Conservation (phyloP, 2,329 filamentous ascomycete species). For the Coniella vitis region DNA sequence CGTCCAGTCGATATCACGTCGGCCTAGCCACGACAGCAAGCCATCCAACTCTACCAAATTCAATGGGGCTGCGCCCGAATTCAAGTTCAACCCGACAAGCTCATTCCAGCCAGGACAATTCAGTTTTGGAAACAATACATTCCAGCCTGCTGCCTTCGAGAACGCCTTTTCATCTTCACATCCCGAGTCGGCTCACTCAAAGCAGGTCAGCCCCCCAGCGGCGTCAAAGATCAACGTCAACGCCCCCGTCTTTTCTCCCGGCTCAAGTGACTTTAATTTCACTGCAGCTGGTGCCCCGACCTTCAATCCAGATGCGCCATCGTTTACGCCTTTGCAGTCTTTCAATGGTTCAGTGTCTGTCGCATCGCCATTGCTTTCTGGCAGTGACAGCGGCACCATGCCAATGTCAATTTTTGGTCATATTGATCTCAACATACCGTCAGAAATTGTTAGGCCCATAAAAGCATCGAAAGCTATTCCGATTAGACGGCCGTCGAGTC, state of each 20-base stretch:
- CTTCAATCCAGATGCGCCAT: constrained; percentile 70
- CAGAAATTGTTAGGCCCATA: constrained; percentile 54
- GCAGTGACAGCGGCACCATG: constrained; percentile 35
- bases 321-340: constrained; percentile 59
- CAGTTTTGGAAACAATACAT: constrained; percentile 38
- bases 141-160: constrained; percentile 45
- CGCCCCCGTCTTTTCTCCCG: constrained; percentile 66
- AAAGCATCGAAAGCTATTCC: constrained; percentile 80
- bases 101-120: constrained; percentile 46
- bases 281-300: constrained; percentile 53
- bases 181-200: constrained; percentile 30
- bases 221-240: constrained; percentile 58
- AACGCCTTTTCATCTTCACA: constrained; percentile 28
- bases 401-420: constrained; percentile 59
- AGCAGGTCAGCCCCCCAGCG: constrained; percentile 36
- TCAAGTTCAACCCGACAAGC: constrained; percentile 63
- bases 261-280: constrained; percentile 60
- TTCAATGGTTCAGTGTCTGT: constrained; percentile 36
- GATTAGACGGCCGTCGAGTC: constrained; percentile 61
- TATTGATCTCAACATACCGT: constrained; percentile 52
- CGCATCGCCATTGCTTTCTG: constrained; percentile 37
- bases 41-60: constrained; percentile 64
- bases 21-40: constrained; percentile 58
- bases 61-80: constrained; percentile 84
- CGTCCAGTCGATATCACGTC: constrained; percentile 34